phyloP scores from a whole-genome alignment of 2,329 filamentous ascomycete species.

The Orbilia quercus region DNA sequence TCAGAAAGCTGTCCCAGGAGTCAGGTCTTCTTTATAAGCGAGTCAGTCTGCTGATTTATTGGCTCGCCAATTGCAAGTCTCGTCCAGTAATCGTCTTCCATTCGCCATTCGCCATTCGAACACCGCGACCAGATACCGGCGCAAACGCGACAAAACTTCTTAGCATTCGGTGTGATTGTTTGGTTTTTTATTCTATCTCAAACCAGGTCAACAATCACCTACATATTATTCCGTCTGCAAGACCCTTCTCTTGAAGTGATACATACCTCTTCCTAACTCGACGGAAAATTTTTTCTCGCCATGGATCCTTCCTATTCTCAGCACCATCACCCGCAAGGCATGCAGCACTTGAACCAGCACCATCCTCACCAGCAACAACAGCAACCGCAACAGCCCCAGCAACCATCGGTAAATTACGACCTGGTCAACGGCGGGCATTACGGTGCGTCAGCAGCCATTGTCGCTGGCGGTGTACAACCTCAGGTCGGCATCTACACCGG shows the following conservation, averaged over 20 bases:
- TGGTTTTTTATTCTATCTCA: slow-evolving; percentile 14
- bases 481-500: slow-evolving; percentile 59
- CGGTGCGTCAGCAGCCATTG: slow-evolving; percentile 60
- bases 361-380: slow-evolving; percentile 48
- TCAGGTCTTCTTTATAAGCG: slow-evolving; percentile 53
- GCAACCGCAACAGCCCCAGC: slow-evolving; percentile 37
- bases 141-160: slow-evolving; percentile 42
- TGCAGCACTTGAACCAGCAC: slow-evolving; percentile 55
- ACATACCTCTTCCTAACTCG: slow-evolving; percentile 23
- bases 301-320: slow-evolving; percentile 56
- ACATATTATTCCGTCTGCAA: slow-evolving; percentile 9
- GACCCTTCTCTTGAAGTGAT: slow-evolving; percentile 20
- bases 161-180: slow-evolving; percentile 18
- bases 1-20: slow-evolving; percentile 36
- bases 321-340: slow-evolving; percentile 54
- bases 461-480: slow-evolving; percentile 59
- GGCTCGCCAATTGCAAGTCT: slow-evolving; percentile 49
- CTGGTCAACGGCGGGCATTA: slow-evolving; percentile 57
- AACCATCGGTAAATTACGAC: slow-evolving; percentile 32
- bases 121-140: slow-evolving; percentile 36
- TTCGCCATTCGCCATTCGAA: no score
- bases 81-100: slow-evolving; percentile 54
- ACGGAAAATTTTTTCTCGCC: slow-evolving; percentile 18
- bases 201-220: slow-evolving; percentile 39
- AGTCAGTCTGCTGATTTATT: slow-evolving; percentile 54